phyloP scores from a whole-genome alignment of 1,139 yeast species.

The Blastobotrys niveus region DNA sequence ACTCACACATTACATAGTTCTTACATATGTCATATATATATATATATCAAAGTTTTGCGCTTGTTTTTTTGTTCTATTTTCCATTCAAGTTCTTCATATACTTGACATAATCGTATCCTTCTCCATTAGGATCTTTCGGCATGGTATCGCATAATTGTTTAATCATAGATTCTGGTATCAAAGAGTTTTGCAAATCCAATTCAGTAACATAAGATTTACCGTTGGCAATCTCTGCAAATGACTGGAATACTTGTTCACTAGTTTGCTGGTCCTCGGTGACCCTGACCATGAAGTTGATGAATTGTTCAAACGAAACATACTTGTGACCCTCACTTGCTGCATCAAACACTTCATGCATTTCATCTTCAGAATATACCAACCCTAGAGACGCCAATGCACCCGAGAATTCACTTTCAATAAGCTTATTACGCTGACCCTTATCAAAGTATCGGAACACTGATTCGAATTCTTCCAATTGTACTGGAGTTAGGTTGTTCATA shows the following conservation, averaged over 20 bases:
- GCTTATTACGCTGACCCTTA: constrained; percentile 33
- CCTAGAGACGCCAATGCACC: constrained; percentile 41
- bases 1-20: background rate
- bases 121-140: constrained; percentile 28
- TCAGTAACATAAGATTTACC: constrained; percentile 40
- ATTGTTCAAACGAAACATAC: constrained; percentile 36
- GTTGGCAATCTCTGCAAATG: constrained; percentile 38
- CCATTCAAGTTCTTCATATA: constrained; percentile 26
- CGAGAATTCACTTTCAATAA: constrained; percentile 35
- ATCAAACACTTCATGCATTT: constrained; percentile 36
- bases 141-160: constrained; percentile 31
- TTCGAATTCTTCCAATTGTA: constrained; percentile 41
- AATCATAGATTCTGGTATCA: constrained; percentile 35
- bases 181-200: constrained; percentile 37
- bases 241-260: constrained; percentile 37
- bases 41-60: background rate
- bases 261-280: constrained; percentile 39
- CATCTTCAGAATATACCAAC: constrained; percentile 34
- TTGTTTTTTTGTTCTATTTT: background rate
- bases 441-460: constrained; percentile 40
- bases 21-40: background rate
- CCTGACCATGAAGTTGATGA: constrained; percentile 38
- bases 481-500: constrained; percentile 39
- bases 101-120: constrained; percentile 33
- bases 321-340: constrained; percentile 29